A percentile compares a stretch with the other conserved stretches of the same genome.
phyloP scores from a whole-genome alignment of 805 yeast genomes.

The Candida maris region DNA sequence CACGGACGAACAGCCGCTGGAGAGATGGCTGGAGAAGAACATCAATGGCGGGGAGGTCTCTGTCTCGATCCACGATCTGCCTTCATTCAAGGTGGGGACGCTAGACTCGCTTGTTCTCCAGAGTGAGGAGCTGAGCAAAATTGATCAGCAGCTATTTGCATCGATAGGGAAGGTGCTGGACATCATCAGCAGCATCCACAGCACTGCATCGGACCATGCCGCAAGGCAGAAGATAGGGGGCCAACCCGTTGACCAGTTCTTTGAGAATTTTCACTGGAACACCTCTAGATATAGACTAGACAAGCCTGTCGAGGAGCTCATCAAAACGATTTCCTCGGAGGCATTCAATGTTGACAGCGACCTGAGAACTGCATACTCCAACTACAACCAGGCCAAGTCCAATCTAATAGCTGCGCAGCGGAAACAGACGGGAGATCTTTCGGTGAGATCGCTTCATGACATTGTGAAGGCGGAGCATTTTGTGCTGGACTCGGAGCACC shows the following conservation, averaged over 20 bases:
- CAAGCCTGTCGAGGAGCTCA: constrained; percentile 74
- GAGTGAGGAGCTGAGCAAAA: constrained; percentile 81
- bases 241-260: constrained; percentile 53
- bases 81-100: constrained; percentile 90
- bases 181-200: constrained; percentile 51
- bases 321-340: constrained; percentile 66
- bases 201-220: constrained; percentile 14
- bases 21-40: constrained; percentile 50
- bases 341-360: constrained; percentile 82
- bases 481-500: constrained; percentile 79
- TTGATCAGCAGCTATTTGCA: constrained; percentile 71
- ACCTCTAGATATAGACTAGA: constrained; percentile 81
- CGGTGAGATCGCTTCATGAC: constrained; percentile 87
- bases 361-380: constrained; percentile 68
- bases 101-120: constrained; percentile 87
- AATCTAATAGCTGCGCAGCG: constrained; percentile 85
- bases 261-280: constrained; percentile 84
- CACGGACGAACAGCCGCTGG: constrained; percentile 28
- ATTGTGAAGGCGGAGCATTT: constrained; percentile 80
- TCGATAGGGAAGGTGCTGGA: constrained; percentile 77
- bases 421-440: constrained; percentile 88
- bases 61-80: constrained; percentile 58
- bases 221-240: constrained; percentile 35
- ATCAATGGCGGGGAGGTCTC: constrained; percentile 58
- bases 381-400: constrained; percentile 78